A percentile compares a stretch with the other conserved stretches of the same genome.
phyloP scores from a whole-genome alignment of 257 asterid species.

The Apocynum venetum region DNA sequence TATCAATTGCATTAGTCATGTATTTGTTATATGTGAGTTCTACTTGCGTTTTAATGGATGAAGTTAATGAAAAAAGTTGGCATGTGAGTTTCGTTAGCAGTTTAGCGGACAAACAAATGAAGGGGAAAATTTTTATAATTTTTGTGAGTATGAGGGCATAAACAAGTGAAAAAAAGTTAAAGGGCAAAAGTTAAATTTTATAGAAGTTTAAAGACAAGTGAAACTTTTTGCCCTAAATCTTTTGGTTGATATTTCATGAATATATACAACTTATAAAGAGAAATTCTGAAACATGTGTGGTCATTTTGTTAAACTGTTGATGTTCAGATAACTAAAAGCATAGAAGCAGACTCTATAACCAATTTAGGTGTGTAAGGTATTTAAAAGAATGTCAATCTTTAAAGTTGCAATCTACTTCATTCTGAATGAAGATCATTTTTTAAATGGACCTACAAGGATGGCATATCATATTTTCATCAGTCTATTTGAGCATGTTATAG shows the following conservation, averaged over 20 bases:
- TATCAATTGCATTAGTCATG: too few relatives aligned
- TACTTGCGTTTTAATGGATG: too few relatives aligned
- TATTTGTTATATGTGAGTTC: too few relatives aligned
- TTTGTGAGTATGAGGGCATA: too few relatives aligned
- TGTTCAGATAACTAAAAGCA: not conserved
- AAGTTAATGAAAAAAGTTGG: too few relatives aligned
- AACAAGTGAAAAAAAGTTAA: too few relatives aligned
- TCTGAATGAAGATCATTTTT: not conserved
- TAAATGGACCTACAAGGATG: not conserved
- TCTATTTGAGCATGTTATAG: not conserved
- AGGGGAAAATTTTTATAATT: too few relatives aligned
- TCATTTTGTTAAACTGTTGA: not conserved
- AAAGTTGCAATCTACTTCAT: not conserved
- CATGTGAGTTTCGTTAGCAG: too few relatives aligned
- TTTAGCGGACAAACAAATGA: too few relatives aligned
- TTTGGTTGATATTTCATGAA: not conserved
- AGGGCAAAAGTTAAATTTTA: too few relatives aligned
- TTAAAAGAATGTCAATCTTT: not conserved
- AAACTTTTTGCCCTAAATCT: not conserved
- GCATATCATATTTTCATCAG: not conserved
- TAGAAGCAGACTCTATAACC: not conserved
- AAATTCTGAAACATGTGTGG: not conserved
- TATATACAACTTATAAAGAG: not conserved
- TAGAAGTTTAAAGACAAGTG: too few relatives aligned
- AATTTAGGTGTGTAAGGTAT: not conserved